Evolutionary conservation across 2,329 filamentous ascomycete genomes (phyloP).

Genomic region (Penicillium sp.): DNA sequence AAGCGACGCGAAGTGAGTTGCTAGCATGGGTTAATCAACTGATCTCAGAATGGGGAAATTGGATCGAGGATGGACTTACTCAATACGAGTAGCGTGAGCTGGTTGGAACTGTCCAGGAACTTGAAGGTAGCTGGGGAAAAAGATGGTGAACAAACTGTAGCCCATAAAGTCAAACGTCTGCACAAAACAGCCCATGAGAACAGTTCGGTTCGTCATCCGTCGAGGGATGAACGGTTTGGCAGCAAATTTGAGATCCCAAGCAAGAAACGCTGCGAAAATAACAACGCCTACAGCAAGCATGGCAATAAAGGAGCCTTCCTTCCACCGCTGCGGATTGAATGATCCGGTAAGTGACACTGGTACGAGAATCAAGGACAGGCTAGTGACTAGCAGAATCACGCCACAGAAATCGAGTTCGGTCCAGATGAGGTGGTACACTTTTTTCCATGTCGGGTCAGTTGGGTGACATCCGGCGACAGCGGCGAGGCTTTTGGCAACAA

Average conservation of each 20-base stretch:
- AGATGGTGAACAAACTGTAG: slow-evolving; percentile 44
- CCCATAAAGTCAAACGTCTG: slow-evolving; percentile 43
- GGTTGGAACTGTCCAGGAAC: slow-evolving; percentile 44
- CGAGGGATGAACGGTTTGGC: slow-evolving; percentile 46
- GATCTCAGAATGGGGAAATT: no score
- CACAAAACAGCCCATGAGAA: slow-evolving; percentile 45
- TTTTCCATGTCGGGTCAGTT: slow-evolving; percentile 25
- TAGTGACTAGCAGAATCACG: slow-evolving; percentile 36
- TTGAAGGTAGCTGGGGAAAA: slow-evolving; percentile 49
- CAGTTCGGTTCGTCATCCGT: slow-evolving; percentile 45
- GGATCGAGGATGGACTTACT: slow-evolving; percentile 10
- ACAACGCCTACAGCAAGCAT: slow-evolving; percentile 40
- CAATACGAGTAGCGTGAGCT: slow-evolving; percentile 38
- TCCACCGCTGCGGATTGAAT: slow-evolving; percentile 31
- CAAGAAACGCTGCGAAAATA: slow-evolving; percentile 30
- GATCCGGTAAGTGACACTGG: slow-evolving; percentile 46
- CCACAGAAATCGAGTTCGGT: slow-evolving; percentile 41
- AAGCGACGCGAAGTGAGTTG: slow-evolving; percentile 38
- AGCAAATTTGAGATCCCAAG: slow-evolving; percentile 47
- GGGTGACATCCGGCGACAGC: neutral
- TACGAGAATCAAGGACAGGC: slow-evolving; percentile 41
- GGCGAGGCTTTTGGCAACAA: slow-evolving; percentile 6
- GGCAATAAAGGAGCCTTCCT: slow-evolving; percentile 41
- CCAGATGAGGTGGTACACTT: slow-evolving; percentile 24
- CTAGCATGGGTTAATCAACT: slow-evolving; percentile 22